Evolutionary conservation across 768 basidiomycete species (phyloP).

Genomic region (Trametes elegans): DNA sequence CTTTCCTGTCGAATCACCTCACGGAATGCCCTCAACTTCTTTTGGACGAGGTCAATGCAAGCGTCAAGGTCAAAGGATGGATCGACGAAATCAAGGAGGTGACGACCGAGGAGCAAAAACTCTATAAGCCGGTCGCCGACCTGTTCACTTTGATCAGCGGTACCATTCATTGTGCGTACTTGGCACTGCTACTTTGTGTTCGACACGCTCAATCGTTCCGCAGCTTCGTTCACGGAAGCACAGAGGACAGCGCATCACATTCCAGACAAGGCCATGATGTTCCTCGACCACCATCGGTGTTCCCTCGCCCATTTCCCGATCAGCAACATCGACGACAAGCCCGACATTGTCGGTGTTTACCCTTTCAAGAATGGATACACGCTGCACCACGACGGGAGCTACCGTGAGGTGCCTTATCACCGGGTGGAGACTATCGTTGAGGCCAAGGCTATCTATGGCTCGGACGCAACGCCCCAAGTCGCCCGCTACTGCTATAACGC

Average conservation of each 20-base stretch:
- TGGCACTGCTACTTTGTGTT: background rate
- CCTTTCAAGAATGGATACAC: background rate
- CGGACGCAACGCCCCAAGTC: background rate
- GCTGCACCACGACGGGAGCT: background rate
- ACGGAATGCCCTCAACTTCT: too few species aligned
- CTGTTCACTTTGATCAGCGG: background rate
- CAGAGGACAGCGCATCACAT: background rate
- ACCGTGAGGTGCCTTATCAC: background rate
- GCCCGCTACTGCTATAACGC: background rate
- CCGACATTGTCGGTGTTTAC: background rate
- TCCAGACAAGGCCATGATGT: background rate
- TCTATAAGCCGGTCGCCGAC: background rate
- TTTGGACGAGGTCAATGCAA: background rate
- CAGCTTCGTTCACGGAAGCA: background rate
- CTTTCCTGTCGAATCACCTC: too few species aligned
- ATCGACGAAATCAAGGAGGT: background rate
- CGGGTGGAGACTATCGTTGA: background rate
- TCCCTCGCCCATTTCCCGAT: background rate
- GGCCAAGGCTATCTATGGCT: background rate
- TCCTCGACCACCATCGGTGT: background rate
- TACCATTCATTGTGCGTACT: too few species aligned
- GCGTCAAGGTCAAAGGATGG: too few species aligned
- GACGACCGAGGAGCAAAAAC: background rate
- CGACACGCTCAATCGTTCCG: background rate
- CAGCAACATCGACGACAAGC: background rate